Evolutionary conservation across 345 rosid genomes (phyloP).

Genomic region (Xanthoceras sorbifolium): DNA sequence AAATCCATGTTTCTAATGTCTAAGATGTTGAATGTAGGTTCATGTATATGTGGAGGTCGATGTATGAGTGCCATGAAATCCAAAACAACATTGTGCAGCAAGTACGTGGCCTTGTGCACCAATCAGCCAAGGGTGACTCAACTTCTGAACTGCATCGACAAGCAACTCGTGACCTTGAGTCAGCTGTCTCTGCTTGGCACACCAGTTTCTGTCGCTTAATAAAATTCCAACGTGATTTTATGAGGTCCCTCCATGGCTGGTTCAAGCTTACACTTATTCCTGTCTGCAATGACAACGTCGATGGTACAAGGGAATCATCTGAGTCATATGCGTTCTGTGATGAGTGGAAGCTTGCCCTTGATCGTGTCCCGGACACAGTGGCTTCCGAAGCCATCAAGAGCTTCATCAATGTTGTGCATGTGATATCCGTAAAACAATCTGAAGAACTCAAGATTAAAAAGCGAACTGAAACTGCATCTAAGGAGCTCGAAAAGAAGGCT

Average conservation of each 20-base stretch:
- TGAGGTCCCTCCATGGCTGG: slow-evolving; percentile 83
- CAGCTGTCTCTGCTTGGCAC: slow-evolving; percentile 89
- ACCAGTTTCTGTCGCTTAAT: slow-evolving; percentile 77
- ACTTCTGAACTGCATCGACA: slow-evolving; percentile 91
- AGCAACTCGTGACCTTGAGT: slow-evolving; percentile 92
- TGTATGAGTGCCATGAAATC: slow-evolving; percentile 85
- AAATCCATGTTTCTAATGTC: neutral
- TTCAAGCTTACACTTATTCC: slow-evolving; percentile 84
- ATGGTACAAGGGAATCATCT: slow-evolving; percentile 41
- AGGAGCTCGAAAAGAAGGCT: slow-evolving; percentile 94
- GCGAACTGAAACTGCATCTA: slow-evolving; percentile 70
- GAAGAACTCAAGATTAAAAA: slow-evolving; percentile 86
- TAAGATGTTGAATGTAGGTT: slow-evolving; percentile 50
- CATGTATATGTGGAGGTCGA: slow-evolving; percentile 97
- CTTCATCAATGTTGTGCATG: slow-evolving; percentile 81
- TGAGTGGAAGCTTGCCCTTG: slow-evolving; percentile 94
- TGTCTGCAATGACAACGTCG: slow-evolving; percentile 54
- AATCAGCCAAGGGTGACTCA: slow-evolving; percentile 68
- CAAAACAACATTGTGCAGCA: slow-evolving; percentile 90
- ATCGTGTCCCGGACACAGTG: slow-evolving; percentile 91
- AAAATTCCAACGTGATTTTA: slow-evolving; percentile 83
- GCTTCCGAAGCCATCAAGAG: slow-evolving; percentile 99
- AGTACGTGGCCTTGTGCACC: slow-evolving; percentile 88
- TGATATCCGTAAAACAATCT: slow-evolving; percentile 67
- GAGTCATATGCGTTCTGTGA: slow-evolving; percentile 73